Evolutionary conservation across 2,329 filamentous ascomycete genomes (phyloP).

Genomic region (Penicillium sp.): DNA sequence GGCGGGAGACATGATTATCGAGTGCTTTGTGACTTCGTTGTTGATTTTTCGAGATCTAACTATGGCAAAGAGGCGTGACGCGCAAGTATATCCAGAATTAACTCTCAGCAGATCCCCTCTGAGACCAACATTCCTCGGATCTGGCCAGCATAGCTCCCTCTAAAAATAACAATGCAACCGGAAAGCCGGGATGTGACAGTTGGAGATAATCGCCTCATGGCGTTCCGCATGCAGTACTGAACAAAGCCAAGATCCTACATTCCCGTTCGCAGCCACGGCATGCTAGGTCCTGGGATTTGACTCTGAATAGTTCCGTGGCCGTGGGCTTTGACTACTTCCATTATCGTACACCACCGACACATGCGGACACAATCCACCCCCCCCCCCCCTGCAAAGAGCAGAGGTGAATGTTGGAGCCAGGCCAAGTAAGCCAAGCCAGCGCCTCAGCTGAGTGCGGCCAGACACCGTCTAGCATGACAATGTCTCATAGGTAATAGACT

Average conservation of each 20-base stretch:
- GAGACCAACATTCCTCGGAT: slow-evolving; percentile 2
- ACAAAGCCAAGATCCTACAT: not conserved
- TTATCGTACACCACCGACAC: not conserved
- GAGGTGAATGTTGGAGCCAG: not conserved
- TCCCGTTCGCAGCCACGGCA: not conserved
- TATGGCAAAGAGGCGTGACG: not conserved
- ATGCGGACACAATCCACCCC: slow-evolving; percentile 1
- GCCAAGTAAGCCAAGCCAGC: not conserved
- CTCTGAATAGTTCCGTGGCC: not conserved
- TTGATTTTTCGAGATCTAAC: not conserved
- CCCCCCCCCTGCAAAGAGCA: not conserved
- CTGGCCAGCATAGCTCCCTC: not conserved
- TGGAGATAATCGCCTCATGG: not conserved
- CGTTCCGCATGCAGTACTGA: slow-evolving; percentile 20
- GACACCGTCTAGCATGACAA: not conserved
- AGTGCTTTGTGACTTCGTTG: not conserved
- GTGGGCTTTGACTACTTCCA: not conserved
- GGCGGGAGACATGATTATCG: slow-evolving; percentile 21
- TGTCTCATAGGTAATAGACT: not conserved
- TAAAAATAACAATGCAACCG: slow-evolving; percentile 12
- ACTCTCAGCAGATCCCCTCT: not conserved
- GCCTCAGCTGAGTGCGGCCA: not conserved
- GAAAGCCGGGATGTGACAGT: slow-evolving; percentile 8
- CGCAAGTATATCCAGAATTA: slow-evolving; percentile 4
- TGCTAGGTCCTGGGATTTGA: not conserved